These are phyloP conservation scores for Melanomma pulvis-pyrius DNA, from an alignment of 495 filamentous ascomycete genomes.

Conservation along the genomic window DNA sequence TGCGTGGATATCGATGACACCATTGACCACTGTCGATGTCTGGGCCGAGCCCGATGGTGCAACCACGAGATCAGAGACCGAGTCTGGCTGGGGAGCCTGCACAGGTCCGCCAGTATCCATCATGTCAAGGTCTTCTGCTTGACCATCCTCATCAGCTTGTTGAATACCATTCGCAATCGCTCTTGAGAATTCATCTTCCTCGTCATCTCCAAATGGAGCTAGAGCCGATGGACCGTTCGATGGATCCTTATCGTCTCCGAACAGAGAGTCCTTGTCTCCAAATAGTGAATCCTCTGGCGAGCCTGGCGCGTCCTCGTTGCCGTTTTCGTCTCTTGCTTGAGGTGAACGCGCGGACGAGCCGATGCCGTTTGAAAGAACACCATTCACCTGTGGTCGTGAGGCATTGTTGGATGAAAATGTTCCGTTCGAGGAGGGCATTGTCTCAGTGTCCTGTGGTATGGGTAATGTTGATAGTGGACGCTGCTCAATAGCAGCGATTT, in stretches of 20 bases:
- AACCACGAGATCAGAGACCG: conserved; percentile 10
- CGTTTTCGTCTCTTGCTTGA: conserved; percentile 33
- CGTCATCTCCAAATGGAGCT: conserved; percentile 57
- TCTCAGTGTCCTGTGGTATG: conserved; percentile 71
- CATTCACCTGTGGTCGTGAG: conserved; percentile 53
- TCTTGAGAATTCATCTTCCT: conserved; percentile 83
- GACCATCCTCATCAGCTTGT: conserved; percentile 53
- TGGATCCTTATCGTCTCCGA: conserved; percentile 71
- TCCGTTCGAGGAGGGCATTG: conserved; percentile 59
- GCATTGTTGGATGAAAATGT: conserved; percentile 69
- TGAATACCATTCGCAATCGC: conserved; percentile 65
- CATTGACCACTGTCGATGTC: conserved; percentile 11
- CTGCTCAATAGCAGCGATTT: conserved; percentile 86
- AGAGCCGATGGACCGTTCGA: conserved; percentile 31
- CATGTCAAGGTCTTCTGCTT: conserved; percentile 49
- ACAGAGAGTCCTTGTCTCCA: conserved; percentile 69
- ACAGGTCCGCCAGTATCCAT: conserved; percentile 45
- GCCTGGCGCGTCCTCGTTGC: conserved; percentile 50
- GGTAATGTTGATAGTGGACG: conserved; percentile 75
- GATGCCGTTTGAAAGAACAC: conserved; percentile 53
- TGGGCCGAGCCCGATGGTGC: conserved; percentile 13
- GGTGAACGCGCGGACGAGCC: conserved; percentile 12
- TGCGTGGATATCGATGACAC: conserved; percentile 16
- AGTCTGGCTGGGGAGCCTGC: conserved; percentile 33
- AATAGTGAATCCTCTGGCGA: conserved; percentile 73